Conservation (phyloP, 768 basidiomycete genomes). For the Roridomyces roridus region DNA sequence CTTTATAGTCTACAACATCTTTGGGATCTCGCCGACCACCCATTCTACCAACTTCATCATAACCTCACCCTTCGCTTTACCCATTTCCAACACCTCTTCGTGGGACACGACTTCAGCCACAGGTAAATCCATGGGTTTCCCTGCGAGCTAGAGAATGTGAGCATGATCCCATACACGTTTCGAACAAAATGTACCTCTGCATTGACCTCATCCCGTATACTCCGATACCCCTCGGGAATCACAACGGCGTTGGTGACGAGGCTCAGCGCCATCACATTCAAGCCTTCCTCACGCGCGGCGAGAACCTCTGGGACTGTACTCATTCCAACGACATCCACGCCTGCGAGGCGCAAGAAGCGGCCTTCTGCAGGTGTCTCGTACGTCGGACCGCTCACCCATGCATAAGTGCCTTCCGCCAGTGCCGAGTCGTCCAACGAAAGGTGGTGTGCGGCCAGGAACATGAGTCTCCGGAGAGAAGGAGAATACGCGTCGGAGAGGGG, state of each 20-base stretch:
- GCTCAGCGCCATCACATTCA: slow-evolving; percentile 81
- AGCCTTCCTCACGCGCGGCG: slow-evolving; percentile 74
- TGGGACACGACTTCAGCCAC: slow-evolving; percentile 66
- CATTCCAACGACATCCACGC: slow-evolving; percentile 95
- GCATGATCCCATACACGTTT: too few species aligned
- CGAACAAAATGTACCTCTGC: slow-evolving; percentile 64
- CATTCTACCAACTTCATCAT: slow-evolving; percentile 74
- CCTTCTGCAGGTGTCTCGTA: slow-evolving; percentile 93
- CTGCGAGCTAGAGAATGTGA: slow-evolving; percentile 57
- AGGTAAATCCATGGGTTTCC: slow-evolving; percentile 51
- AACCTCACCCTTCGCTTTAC: slow-evolving; percentile 70
- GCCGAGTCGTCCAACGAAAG: slow-evolving; percentile 60
- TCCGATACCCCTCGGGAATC: slow-evolving; percentile 67
- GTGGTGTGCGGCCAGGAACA: slow-evolving; percentile 73
- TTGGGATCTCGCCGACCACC: slow-evolving; percentile 51
- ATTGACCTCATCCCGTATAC: slow-evolving; percentile 75
- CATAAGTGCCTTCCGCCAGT: slow-evolving; percentile 83
- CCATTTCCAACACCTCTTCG: slow-evolving; percentile 75
- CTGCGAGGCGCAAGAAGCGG: slow-evolving; percentile 70
- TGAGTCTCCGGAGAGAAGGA: slow-evolving; percentile 66
- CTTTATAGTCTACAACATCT: not conserved
- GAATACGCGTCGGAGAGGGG: slow-evolving; percentile 89
- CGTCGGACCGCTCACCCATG: slow-evolving; percentile 90
- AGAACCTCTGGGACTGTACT: slow-evolving; percentile 91
- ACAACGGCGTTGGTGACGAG: slow-evolving; percentile 89